Base-by-base conservation (phyloP, 768 basidiomycete genomes). In the Leucosporidium scottii region DNA sequence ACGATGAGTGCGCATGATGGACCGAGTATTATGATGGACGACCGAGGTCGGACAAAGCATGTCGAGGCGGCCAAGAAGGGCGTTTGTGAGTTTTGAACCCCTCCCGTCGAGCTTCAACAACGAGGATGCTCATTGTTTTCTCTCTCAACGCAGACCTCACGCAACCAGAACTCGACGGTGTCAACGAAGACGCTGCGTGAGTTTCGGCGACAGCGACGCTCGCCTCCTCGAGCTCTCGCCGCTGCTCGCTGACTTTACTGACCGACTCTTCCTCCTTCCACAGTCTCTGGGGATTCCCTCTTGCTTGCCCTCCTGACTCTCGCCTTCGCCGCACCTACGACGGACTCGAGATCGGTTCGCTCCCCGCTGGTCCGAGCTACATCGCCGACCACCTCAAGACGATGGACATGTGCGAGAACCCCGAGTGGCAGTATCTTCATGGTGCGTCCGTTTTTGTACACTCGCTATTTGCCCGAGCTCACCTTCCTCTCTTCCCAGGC, bases 401-500 rank as follows among this genome's bases (percentile, higher is more conserved):
- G 49, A 78, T 78, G 77, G 76, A 80, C 65, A 59, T 79, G 28
- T 80, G 79, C 74, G 50, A 62, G 13, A 77, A 80, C 62, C 79
- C 79, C 6, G 75, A 78, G 63, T 76, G 75, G 75, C 75, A 76
- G 62, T 74, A 75, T 67, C 56, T 76, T 20, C 75, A 76, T 50
- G 75, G 68, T 59, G 0, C 25, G 68, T 50, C n/a, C 3, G n/a
- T 20, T 30, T 21, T 27, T 34, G 5, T 34, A 10, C 27, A 21
- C 2, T 7, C 39, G 7, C n/a, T 18, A 2, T 18, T 12, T 48
- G 30, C 36, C 48, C 25, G 51, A 18, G 12, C 62, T 59, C 2
- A 58, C 55, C 10, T 2, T 27, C 25, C 1, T 3, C 1, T 6
- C n/a, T 8, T 21, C 27, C 21, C 51, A 69, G 78, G 79, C 18